Conservation (phyloP, 768 basidiomycete species). For the Podaxis mareebaensis region DNA sequence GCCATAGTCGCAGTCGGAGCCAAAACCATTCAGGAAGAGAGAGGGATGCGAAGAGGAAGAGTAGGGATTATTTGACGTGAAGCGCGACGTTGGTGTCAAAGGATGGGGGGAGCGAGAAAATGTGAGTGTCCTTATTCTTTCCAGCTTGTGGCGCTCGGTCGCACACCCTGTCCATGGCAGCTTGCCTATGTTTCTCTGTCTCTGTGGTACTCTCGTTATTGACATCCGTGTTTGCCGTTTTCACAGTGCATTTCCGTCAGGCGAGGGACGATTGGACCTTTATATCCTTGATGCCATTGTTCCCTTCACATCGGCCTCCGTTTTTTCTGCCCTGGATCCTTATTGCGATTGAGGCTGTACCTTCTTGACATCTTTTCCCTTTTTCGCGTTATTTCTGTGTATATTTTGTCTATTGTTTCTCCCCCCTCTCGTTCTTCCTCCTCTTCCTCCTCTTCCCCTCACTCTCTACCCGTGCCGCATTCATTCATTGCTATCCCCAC, state of each 20-base stretch:
- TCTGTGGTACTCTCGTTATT: neutral
- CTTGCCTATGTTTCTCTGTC: neutral
- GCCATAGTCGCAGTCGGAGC: neutral
- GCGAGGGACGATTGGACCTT: neutral
- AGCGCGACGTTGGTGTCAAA: conserved; percentile 5
- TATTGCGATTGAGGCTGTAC: neutral
- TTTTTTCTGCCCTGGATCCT: neutral
- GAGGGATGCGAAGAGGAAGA: conserved; percentile 31
- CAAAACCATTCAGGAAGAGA: conserved; percentile 24
- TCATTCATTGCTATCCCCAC: neutral
- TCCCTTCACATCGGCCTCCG: neutral
- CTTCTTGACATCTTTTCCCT: neutral
- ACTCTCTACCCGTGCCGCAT: neutral
- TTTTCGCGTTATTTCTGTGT: neutral
- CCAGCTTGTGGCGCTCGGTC: conserved; percentile 8
- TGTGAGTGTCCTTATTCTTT: conserved; percentile 10
- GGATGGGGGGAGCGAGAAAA: neutral
- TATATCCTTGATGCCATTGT: neutral
- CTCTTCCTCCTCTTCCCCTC: neutral
- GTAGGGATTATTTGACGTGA: conserved; percentile 38
- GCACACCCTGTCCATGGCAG: neutral
- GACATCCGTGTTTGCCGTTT: too few relatives aligned
- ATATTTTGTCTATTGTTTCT: neutral
- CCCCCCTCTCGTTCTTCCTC: neutral
- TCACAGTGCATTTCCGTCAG: neutral